Base-by-base conservation (phyloP, 805 yeast genomes). In the Suhomyces sp. region DNA sequence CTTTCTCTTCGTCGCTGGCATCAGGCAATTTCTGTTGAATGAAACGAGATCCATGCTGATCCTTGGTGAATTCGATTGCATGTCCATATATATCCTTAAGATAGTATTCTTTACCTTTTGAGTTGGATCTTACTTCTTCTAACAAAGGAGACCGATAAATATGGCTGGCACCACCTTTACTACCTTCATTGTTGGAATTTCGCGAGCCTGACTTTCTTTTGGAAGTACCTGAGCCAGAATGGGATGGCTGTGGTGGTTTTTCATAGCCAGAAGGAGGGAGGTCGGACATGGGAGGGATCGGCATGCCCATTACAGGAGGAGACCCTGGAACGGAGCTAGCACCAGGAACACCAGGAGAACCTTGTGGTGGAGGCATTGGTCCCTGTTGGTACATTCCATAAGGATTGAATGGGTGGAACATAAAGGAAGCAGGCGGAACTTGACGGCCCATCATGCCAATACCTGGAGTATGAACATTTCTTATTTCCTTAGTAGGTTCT, bases 21-120 rank as follows among this genome's bases (percentile, higher is more conserved):
- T 68, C 69, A 12, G 85, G 87, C 46, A 93, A 75, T 63, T 88
- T 87, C 62, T 92, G 96, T 72, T 94, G 99, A 57, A 94, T 93
- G 63, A 93, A 94, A 58, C 99, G 79, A 4, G 98, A 92, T 3
- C 99, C 99, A 67, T 91, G 96, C 71, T 94, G 99, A 71, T 94
- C 99, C 59, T 89, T 89, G 48, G 96, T 84, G 61, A 94, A 93
- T 69, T 93, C 98, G 54, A 88, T 78, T 5, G 94, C 94, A 66
- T 87, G 91, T 6, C 96, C 97, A 59, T 84, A 82, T 35, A 93
- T 85, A 64, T 89, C 96, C 54, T 79, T 82, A 59, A 94, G 75
- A 29, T 77, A 77, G 65, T 83, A 87, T 49, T 74, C 77, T 55
- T 84, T 83, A 47, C 82, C 86, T 52, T 77, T 78, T 35, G 77